Percentiles rank a stretch among this genome's conserved stretches.
These are phyloP conservation scores for Cryomyces minteri DNA, from an alignment of 495 filamentous ascomycete species.

Conservation along the genomic window DNA sequence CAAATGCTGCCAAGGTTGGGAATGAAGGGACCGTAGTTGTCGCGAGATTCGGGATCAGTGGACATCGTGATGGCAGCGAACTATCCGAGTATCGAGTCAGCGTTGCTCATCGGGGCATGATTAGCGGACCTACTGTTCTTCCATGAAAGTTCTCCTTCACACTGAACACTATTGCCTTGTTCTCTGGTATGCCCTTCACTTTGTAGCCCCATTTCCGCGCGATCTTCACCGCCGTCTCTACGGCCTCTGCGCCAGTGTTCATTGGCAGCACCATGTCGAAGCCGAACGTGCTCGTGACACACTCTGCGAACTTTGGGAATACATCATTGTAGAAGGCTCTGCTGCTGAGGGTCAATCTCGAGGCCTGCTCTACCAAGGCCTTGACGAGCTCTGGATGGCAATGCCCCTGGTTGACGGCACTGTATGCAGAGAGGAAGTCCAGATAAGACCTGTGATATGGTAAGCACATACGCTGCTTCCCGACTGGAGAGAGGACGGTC, in stretches of 20 bases:
- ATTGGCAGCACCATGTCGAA: slow-evolving; percentile 99
- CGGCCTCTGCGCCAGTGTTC: slow-evolving; percentile 98
- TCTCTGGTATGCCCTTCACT: slow-evolving; percentile 73
- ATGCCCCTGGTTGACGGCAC: slow-evolving; percentile 95
- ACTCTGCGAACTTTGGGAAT: slow-evolving; percentile 89
- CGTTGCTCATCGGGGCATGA: background rate
- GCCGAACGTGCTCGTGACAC: slow-evolving; percentile 71
- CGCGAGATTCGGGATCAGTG: slow-evolving; percentile 82
- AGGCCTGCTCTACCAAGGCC: slow-evolving; percentile 78
- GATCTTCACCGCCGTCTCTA: slow-evolving; percentile 95
- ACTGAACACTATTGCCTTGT: slow-evolving; percentile 68
- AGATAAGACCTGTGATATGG: slow-evolving; percentile 36
- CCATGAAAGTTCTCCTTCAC: slow-evolving; percentile 93
- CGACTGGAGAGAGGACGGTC: no score
- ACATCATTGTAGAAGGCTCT: slow-evolving; percentile 98
- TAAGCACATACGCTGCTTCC: no score
- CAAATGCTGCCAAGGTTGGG: slow-evolving; percentile 65
- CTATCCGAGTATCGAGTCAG: slow-evolving; percentile 24
- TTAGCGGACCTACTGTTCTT: slow-evolving; percentile 50
- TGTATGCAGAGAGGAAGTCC: slow-evolving; percentile 96
- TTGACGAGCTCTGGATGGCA: slow-evolving; percentile 92
- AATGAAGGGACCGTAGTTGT: slow-evolving; percentile 93
- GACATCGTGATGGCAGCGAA: slow-evolving; percentile 92
- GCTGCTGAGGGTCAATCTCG: slow-evolving; percentile 78
- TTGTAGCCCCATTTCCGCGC: slow-evolving; percentile 99